phyloP scores from a whole-genome alignment of 2,329 filamentous ascomycete genomes.

The Metarhizium brunneum region DNA sequence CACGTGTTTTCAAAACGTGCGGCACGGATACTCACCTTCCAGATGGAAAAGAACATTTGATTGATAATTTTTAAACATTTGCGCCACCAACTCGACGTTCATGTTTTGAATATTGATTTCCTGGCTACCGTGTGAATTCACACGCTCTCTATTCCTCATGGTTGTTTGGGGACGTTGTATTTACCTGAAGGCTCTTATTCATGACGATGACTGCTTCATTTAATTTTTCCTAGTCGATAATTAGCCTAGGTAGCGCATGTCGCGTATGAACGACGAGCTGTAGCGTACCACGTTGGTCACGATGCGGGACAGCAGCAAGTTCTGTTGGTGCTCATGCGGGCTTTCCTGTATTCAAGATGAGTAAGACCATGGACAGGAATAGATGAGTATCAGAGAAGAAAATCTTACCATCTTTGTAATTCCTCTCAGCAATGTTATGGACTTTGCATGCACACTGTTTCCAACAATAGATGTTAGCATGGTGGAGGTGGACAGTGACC shows the following conservation, averaged over 20 bases:
- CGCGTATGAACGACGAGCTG: conserved; percentile 1
- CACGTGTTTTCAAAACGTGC: not conserved
- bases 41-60: conserved; percentile 96
- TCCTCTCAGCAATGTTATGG: not conserved
- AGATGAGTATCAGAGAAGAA: not conserved
- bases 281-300: conserved; percentile 81
- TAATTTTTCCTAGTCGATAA: conserved; percentile 68
- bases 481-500: conserved; percentile 3
- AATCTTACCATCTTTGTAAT: not conserved
- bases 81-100: conserved; percentile 94
- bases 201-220: conserved; percentile 89
- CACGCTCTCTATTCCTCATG: not conserved
- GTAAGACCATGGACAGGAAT: not conserved
- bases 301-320: conserved; percentile 83
- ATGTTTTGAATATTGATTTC: conserved; percentile 99
- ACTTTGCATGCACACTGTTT: not conserved
- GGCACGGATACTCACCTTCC: conserved; percentile 55
- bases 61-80: conserved; percentile 99
- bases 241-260: conserved; percentile 19
- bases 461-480: not conserved
- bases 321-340: conserved; percentile 96
- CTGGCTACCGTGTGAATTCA: conserved; percentile 31
- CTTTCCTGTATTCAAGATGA: conserved; percentile 55
- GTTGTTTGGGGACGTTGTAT: not conserved
- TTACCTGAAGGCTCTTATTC: conserved; percentile 83